phyloP scores from a whole-genome alignment of 2,329 filamentous ascomycete species.

The Stromatinia cepivora region DNA sequence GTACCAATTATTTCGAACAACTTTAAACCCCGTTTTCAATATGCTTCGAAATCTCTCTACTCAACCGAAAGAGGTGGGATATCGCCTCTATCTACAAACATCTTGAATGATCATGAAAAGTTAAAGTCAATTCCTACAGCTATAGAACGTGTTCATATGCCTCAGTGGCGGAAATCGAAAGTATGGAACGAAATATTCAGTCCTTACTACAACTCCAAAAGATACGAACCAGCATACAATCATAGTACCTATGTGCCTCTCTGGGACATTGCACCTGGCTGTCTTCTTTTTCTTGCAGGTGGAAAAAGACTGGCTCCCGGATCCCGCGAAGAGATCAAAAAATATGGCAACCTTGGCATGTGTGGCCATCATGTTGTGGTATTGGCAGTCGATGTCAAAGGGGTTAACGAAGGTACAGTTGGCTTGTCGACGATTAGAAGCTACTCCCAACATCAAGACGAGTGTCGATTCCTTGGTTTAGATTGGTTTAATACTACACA shows the following conservation, averaged over 20 bases:
- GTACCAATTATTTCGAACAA: neutral
- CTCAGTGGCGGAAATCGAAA: slow-evolving; percentile 17
- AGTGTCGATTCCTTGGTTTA: neutral
- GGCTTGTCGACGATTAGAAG: neutral
- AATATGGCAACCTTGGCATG: neutral
- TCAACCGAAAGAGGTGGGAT: neutral
- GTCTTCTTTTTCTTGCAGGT: neutral
- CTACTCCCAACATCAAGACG: neutral
- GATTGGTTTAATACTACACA: slow-evolving; percentile 5
- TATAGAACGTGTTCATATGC: neutral
- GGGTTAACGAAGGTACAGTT: neutral
- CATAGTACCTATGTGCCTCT: neutral
- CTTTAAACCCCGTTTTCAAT: neutral
- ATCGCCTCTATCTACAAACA: neutral
- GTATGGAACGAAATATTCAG: slow-evolving; percentile 16
- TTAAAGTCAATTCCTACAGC: neutral
- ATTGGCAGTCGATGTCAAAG: slow-evolving; percentile 4
- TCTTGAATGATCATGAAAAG: neutral
- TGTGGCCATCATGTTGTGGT: slow-evolving; percentile 8
- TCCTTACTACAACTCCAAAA: slow-evolving; percentile 1
- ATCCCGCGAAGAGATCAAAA: neutral
- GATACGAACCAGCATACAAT: neutral
- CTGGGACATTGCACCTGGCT: slow-evolving; percentile 22
- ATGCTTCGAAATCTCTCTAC: neutral
- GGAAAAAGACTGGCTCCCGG: neutral